Evolutionary conservation across 2,329 filamentous ascomycete species (phyloP).

Genomic region (Thielaviopsis musarum): DNA sequence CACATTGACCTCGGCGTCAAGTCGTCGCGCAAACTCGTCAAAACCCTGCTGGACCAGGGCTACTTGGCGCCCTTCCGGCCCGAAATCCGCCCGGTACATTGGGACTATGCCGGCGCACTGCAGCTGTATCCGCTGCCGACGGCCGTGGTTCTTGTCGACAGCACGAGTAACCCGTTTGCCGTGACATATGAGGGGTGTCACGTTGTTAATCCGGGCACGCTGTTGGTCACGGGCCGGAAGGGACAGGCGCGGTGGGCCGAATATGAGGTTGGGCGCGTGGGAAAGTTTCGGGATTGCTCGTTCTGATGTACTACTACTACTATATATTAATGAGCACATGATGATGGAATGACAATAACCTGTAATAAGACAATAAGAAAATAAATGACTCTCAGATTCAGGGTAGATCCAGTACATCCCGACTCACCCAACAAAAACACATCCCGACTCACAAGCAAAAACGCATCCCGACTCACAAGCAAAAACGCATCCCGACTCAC

Average conservation of each 20-base stretch:
- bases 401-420: no score
- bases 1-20: constrained; percentile 32
- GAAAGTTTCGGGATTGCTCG: constrained; percentile 44
- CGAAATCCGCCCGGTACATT: constrained; percentile 64
- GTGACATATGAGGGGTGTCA: constrained; percentile 90
- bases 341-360: neutral
- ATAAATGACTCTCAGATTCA: no score
- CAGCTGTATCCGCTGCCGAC: constrained; percentile 82
- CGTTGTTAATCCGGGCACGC: constrained; percentile 76
- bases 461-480: no score
- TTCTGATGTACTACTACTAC: constrained; percentile 23
- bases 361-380: neutral
- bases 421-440: no score
- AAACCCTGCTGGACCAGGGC: constrained; percentile 81
- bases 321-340: no score
- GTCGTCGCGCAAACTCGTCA: constrained; percentile 62
- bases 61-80: constrained; percentile 76
- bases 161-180: constrained; percentile 65
- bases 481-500: no score
- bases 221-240: constrained; percentile 53
- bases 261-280: constrained; percentile 54
- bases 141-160: constrained; percentile 65
- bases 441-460: no score
- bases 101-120: constrained; percentile 66
- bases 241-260: constrained; percentile 71